Evolutionary conservation across 2,329 filamentous ascomycete genomes (phyloP).

Genomic region (Laburnicola sp.): DNA sequence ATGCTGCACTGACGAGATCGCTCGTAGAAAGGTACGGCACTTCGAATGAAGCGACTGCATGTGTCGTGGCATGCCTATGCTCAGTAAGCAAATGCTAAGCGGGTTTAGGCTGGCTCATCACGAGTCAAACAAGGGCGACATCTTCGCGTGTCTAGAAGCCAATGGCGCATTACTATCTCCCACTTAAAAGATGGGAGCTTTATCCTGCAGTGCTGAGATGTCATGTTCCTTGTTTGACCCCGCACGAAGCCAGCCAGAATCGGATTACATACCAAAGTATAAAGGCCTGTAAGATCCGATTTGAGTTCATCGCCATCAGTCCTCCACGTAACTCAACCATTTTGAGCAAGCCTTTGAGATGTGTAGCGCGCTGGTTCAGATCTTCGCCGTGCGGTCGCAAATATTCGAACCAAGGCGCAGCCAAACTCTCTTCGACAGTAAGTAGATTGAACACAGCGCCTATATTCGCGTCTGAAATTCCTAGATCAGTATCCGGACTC

Average conservation of each 20-base stretch:
- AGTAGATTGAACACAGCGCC: conserved; percentile 46
- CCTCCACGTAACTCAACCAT: conserved; percentile 44
- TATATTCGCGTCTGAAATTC: conserved; percentile 43
- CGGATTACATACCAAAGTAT: conserved; percentile 44
- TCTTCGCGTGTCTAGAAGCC: neutral
- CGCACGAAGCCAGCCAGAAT: neutral
- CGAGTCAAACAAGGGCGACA: conserved; percentile 9
- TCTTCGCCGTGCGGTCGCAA: conserved; percentile 30
- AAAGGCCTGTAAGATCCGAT: conserved; percentile 46
- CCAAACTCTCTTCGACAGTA: conserved; percentile 40
- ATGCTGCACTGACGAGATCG: conserved; percentile 33
- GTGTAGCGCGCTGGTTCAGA: conserved; percentile 37
- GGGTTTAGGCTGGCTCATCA: conserved; percentile 19
- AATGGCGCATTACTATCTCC: neutral
- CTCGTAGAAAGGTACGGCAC: conserved; percentile 36
- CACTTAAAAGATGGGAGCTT: neutral
- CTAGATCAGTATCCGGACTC: conserved; percentile 26
- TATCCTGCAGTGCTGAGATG: conserved; percentile 1
- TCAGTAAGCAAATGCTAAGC: conserved; percentile 44
- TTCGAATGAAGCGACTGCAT: conserved; percentile 42
- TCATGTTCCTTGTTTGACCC: neutral
- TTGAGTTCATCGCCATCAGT: conserved; percentile 37
- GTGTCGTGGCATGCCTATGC: conserved; percentile 46
- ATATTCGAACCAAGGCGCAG: conserved; percentile 26
- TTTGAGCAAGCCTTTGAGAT: conserved; percentile 37